phyloP scores from a whole-genome alignment of 2,329 filamentous ascomycete species.

The Talaromyces verruculosus region DNA sequence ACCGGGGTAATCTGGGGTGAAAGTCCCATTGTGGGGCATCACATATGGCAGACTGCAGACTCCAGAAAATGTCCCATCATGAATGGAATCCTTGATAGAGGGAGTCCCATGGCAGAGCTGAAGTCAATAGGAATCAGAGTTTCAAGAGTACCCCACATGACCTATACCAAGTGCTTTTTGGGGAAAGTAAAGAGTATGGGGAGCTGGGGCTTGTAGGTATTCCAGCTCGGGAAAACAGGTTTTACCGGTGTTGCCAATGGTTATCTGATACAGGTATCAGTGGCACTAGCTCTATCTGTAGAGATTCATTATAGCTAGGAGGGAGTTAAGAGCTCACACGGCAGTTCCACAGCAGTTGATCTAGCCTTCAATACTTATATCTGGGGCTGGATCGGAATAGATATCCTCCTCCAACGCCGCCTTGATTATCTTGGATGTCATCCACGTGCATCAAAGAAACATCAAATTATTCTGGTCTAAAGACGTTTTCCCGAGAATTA shows the following conservation, averaged over 20 bases:
- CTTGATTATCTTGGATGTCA: neutral
- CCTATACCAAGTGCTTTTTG: neutral
- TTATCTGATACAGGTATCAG: neutral
- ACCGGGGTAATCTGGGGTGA: neutral
- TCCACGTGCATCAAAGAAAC: neutral
- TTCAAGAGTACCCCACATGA: neutral
- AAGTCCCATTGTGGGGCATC: slow-evolving; percentile 1
- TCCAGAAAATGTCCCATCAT: neutral
- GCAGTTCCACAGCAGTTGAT: neutral
- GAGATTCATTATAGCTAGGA: neutral
- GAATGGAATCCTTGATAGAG: neutral
- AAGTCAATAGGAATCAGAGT: neutral
- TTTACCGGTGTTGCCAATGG: neutral
- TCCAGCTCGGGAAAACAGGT: neutral
- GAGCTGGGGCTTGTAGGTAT: neutral
- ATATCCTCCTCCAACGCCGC: neutral
- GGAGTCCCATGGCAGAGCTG: neutral
- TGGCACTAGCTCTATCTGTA: neutral
- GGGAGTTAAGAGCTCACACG: neutral
- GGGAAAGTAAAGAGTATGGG: neutral
- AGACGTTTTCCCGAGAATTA: neutral
- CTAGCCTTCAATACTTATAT: neutral
- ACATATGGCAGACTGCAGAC: neutral
- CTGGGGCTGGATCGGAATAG: neutral
- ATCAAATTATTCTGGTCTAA: neutral